These are phyloP conservation scores for Neofusicoccum umdonicola DNA, from an alignment of 2,329 filamentous ascomycete species.

Conservation along the genomic window DNA sequence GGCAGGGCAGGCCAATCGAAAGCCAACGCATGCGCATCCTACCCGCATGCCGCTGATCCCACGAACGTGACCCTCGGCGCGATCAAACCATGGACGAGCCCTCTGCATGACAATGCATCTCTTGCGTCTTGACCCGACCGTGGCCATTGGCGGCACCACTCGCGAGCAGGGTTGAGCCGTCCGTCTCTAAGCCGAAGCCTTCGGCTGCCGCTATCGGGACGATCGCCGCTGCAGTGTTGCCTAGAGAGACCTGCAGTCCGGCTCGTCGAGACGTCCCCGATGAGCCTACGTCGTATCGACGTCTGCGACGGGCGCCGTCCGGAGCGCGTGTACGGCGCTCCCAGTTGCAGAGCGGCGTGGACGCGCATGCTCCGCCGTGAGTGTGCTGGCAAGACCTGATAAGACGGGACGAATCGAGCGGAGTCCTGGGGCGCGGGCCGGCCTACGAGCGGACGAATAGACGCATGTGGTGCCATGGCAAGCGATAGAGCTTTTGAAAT, in stretches of 20 bases:
- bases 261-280: neutral
- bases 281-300: neutral
- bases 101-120: constrained; percentile 16
- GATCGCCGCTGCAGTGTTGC: constrained; percentile 14
- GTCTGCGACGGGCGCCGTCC: neutral
- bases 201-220: constrained; percentile 4
- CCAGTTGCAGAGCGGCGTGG: constrained; percentile 1
- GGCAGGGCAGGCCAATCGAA: constrained; percentile 15
- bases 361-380: neutral
- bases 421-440: neutral
- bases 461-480: neutral
- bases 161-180: neutral
- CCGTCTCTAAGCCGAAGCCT: neutral
- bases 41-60: constrained; percentile 11
- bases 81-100: neutral
- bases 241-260: neutral
- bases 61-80: constrained; percentile 8
- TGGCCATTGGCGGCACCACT: constrained; percentile 6
- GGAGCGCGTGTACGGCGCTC: neutral
- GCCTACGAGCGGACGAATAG: constrained; percentile 1
- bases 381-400: constrained; percentile 11
- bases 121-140: neutral
- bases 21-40: constrained; percentile 9
- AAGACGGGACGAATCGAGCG: constrained; percentile 9
- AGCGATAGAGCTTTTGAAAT: neutral